Conservation (phyloP, 495 filamentous ascomycete species). For the Talaromyces ruber region DNA sequence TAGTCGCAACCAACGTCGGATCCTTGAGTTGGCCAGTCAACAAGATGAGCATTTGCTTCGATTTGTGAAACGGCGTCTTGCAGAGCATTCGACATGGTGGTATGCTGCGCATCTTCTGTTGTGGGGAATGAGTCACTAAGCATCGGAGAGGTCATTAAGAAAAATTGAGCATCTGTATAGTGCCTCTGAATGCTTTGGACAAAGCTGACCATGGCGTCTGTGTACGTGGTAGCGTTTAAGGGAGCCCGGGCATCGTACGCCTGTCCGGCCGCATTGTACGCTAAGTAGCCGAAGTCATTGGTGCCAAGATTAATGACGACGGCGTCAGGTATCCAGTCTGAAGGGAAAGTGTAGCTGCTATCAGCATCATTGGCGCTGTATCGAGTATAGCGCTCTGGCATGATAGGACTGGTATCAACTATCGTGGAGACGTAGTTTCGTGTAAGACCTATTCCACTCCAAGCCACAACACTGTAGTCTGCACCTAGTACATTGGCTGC, state of each 20-base stretch:
- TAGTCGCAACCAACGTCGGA: slow-evolving; percentile 10
- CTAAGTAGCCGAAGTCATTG: slow-evolving; percentile 10
- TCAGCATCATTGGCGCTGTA: slow-evolving; percentile 10
- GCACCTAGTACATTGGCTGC: slow-evolving; percentile 6
- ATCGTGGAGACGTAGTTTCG: slow-evolving; percentile 9
- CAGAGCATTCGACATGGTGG: slow-evolving; percentile 9
- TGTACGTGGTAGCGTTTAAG: slow-evolving; percentile 3
- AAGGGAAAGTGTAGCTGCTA: slow-evolving; percentile 10
- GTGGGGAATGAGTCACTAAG: slow-evolving; percentile 11
- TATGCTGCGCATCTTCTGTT: slow-evolving; percentile 6
- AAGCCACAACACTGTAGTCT: slow-evolving; percentile 11
- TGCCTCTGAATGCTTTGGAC: slow-evolving; percentile 7
- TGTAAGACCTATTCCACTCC: slow-evolving; percentile 10
- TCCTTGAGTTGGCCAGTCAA: slow-evolving; percentile 11
- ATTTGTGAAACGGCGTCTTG: slow-evolving; percentile 10
- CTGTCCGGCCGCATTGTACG: neutral
- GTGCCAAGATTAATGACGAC: slow-evolving; percentile 12
- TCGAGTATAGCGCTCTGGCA: slow-evolving; percentile 12
- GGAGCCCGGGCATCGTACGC: slow-evolving; percentile 2
- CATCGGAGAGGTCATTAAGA: slow-evolving; percentile 7
- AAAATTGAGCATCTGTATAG: slow-evolving; percentile 9
- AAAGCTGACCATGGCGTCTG: slow-evolving; percentile 8
- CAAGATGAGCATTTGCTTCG: slow-evolving; percentile 8
- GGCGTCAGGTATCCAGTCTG: slow-evolving; percentile 5
- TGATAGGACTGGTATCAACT: slow-evolving; percentile 10